Percentiles rank a stretch among this genome's conserved stretches.
Conservation (phyloP, 2,329 filamentous ascomycete genomes). For the Thelonectria rubi region DNA sequence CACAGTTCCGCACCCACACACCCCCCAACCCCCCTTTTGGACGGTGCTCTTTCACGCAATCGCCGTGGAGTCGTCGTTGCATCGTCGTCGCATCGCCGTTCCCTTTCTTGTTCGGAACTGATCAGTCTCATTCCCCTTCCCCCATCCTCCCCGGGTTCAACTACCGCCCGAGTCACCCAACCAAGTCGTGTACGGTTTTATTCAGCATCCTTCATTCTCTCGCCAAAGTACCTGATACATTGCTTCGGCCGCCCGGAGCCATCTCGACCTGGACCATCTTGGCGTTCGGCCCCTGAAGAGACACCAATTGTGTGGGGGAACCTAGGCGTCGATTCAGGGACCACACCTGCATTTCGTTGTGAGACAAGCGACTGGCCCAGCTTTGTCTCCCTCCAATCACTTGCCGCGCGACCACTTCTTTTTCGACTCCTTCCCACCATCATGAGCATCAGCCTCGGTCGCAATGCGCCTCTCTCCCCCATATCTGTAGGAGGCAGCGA, state of each 20-base stretch:
- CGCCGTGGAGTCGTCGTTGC: conserved; percentile 26
- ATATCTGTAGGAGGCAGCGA: conserved; percentile 86
- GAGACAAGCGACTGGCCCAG: conserved; percentile 42
- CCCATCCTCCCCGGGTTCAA: conserved; percentile 21
- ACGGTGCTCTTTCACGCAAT: conserved; percentile 22
- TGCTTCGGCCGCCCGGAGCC: conserved; percentile 31
- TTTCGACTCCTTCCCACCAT: conserved; percentile 45
- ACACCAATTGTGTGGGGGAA: conserved; percentile 43
- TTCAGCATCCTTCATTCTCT: neutral
- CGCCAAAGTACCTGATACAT: conserved; percentile 4
- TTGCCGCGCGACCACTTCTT: conserved; percentile 36
- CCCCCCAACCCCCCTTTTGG: conserved; percentile 39
- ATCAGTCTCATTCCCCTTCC: conserved; percentile 15
- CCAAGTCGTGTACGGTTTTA: conserved; percentile 1
- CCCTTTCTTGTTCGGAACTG: conserved; percentile 18
- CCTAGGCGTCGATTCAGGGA: conserved; percentile 39
- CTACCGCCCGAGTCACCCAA: conserved; percentile 21
- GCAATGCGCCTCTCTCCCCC: conserved; percentile 81
- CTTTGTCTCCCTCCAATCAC: conserved; percentile 39
- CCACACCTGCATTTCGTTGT: conserved; percentile 40
- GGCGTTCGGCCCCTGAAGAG: conserved; percentile 36
- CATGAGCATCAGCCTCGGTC: conserved; percentile 69
- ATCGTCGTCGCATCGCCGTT: conserved; percentile 17
- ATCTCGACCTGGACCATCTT: too few species aligned
- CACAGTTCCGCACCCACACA: neutral